Evolutionary conservation across 495 filamentous ascomycete species (phyloP).

Genomic region (Aspergillus campestris): DNA sequence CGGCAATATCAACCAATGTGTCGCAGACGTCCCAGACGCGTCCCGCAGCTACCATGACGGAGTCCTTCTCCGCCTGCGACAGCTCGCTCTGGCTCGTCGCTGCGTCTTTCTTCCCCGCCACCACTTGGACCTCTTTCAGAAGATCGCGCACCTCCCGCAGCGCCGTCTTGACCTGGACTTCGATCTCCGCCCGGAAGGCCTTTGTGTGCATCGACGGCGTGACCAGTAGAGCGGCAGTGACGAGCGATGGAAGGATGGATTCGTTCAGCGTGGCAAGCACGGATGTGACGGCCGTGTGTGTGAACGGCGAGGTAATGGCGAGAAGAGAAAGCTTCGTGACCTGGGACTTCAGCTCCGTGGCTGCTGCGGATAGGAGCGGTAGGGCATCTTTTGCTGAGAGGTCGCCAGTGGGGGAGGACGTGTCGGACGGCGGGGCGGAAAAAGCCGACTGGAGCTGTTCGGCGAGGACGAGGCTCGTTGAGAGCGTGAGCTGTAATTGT

Average conservation of each 20-base stretch:
- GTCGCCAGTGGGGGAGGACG: conserved; percentile 11
- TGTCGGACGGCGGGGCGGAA: conserved; percentile 11
- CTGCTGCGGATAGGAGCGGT: conserved; percentile 54
- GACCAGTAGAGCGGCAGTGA: conserved; percentile 59
- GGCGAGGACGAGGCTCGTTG: conserved; percentile 25
- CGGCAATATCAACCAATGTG: conserved; percentile 49
- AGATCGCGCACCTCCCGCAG: conserved; percentile 34
- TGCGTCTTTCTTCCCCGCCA: conserved; percentile 19
- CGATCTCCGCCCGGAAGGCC: conserved; percentile 46
- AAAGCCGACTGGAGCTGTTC: conserved; percentile 34
- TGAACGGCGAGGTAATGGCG: conserved; percentile 76
- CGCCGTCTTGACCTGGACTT: conserved; percentile 20
- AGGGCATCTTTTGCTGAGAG: conserved; percentile 41
- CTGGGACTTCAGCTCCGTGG: conserved; percentile 65
- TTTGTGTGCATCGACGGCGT: conserved; percentile 47
- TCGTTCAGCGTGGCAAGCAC: conserved; percentile 59
- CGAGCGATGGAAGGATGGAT: conserved; percentile 60
- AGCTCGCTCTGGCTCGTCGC: conserved; percentile 19
- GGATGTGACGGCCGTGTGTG: conserved; percentile 58
- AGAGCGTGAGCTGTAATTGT: conserved; percentile 23
- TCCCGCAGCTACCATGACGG: conserved; percentile 35
- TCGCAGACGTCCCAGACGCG: conserved; percentile 63
- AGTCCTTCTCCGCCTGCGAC: conserved; percentile 29
- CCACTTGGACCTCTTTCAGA: conserved; percentile 23
- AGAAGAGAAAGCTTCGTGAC: conserved; percentile 80